phyloP scores from a whole-genome alignment of 805 yeast species.

The Kuraishia hungarica region DNA sequence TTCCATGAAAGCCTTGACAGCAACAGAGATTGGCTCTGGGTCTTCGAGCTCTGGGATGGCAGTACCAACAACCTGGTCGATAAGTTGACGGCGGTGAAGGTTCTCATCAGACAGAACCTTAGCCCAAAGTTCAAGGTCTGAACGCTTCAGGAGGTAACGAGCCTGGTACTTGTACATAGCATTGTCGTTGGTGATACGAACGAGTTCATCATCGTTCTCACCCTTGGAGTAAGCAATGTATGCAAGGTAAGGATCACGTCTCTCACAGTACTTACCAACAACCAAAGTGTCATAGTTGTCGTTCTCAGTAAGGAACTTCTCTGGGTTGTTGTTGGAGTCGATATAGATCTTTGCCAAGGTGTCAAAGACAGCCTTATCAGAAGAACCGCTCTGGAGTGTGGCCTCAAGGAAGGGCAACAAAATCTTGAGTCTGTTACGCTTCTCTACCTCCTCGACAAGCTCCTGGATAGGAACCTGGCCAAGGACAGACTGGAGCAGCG shows the following conservation, averaged over 20 bases:
- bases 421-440: slow-evolving; percentile 88
- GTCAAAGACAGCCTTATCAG: slow-evolving; percentile 87
- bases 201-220: slow-evolving; percentile 79
- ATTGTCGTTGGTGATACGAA: slow-evolving; percentile 90
- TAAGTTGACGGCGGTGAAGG: slow-evolving; percentile 79
- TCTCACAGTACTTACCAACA: slow-evolving; percentile 98
- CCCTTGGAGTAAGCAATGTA: slow-evolving; percentile 98
- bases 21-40: slow-evolving; percentile 89
- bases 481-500: slow-evolving; percentile 70
- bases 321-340: slow-evolving; percentile 96
- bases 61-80: slow-evolving; percentile 91
- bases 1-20: slow-evolving; percentile 94
- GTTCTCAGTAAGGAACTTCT: slow-evolving; percentile 90
- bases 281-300: slow-evolving; percentile 83
- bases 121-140: slow-evolving; percentile 80
- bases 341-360: slow-evolving; percentile 96
- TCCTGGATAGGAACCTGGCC: slow-evolving; percentile 93
- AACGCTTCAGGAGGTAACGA: slow-evolving; percentile 82
- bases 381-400: slow-evolving; percentile 73
- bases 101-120: slow-evolving; percentile 69
- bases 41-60: slow-evolving; percentile 92
- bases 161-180: slow-evolving; percentile 99
- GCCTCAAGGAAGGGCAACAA: slow-evolving; percentile 90
- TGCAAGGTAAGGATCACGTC: slow-evolving; percentile 97
- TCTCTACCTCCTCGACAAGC: slow-evolving; percentile 90